Evolutionary conservation across 2,329 filamentous ascomycete genomes (phyloP), one percentile per base, ranked within the genome.

Genomic region (Aureobasidium sp.): DNA sequence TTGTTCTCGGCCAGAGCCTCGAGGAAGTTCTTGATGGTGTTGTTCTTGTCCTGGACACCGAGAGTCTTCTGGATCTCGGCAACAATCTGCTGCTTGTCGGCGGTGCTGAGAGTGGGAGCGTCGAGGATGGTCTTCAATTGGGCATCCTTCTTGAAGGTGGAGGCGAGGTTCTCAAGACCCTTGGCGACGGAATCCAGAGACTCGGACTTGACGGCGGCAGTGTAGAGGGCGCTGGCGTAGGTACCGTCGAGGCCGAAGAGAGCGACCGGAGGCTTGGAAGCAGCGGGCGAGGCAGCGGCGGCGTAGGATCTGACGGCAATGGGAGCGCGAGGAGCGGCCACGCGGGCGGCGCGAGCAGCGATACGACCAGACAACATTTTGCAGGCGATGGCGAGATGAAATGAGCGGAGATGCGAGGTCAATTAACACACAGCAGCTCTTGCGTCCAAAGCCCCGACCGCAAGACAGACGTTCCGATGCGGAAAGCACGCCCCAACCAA

Each of bases 181-280:
- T 83, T 88, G 70, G 90, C 85, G 61, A 88, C 90, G 68, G 81
- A 79, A 66, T 98, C 93, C 72, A 98, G 86, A 63, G 82, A 76
- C 57, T 85, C 85, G 63, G 84, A 82, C 81, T 97, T 98, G 70
- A 85, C 83, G 64, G 91, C 89, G 60, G 93, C 93, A 61, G 90
- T 97, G 84, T 95, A 98, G 84, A 98, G 81, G 78, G 93, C 93
- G 77, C 86, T 90, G 71, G 93, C 93, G 78, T 98, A 98, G 71
- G 91, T 97, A 74, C 93, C 93, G 75, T 97, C 93, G 69, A 98
- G 78, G 65, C 93, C 93, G 75, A 89, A 98, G 68, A 98, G 82
- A 66, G 90, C 81, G 70, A 96, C 79, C 63, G 93, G 93, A 66
- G 91, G 84, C 79, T 88, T 90, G 71, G 83, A 82, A 70, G 82